A percentile compares a stretch with the other conserved stretches of the same genome.
Evolutionary conservation across 495 filamentous ascomycete genomes (phyloP).

Genomic region (Hyaloscypha hepaticicola): DNA sequence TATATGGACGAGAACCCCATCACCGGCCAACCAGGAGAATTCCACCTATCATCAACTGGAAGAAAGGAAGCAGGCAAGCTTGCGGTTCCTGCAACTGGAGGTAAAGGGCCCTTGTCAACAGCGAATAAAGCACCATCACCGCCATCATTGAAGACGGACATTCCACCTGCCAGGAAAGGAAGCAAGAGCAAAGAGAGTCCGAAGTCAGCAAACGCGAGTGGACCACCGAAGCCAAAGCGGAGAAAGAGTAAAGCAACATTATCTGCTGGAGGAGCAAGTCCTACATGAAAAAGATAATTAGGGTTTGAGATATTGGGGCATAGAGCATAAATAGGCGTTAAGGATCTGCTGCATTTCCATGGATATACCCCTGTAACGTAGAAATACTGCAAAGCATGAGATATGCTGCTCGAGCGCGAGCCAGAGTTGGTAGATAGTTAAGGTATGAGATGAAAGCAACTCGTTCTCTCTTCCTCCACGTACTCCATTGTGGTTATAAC

Average conservation of each 20-base stretch:
- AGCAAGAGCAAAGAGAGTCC: slow-evolving; percentile 42
- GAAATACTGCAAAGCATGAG: neutral
- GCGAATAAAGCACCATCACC: slow-evolving; percentile 12
- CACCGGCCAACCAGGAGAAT: slow-evolving; percentile 81
- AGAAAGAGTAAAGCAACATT: slow-evolving; percentile 54
- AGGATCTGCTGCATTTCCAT: neutral
- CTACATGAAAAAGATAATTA: neutral
- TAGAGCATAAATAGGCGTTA: neutral
- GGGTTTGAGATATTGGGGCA: slow-evolving; percentile 4
- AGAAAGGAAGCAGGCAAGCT: slow-evolving; percentile 34
- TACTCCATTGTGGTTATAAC: no score
- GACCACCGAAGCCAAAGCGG: slow-evolving; percentile 48
- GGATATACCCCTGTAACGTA: neutral
- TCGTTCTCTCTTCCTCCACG: no score
- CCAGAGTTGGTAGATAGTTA: no score
- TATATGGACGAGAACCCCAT: slow-evolving; percentile 92
- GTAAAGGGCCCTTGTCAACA: slow-evolving; percentile 12
- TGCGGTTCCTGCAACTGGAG: slow-evolving; percentile 12
- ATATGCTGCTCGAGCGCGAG: neutral
- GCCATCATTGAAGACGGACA: slow-evolving; percentile 26
- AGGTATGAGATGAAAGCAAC: no score
- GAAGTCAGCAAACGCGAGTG: slow-evolving; percentile 42
- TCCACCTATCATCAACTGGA: slow-evolving; percentile 67
- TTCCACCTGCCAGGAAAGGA: slow-evolving; percentile 25
- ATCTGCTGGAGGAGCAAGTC: neutral